Percentiles rank a stretch among this genome's conserved stretches.
Evolutionary conservation across 768 basidiomycete genomes (phyloP).

Genomic region (Boletus speciosus): DNA sequence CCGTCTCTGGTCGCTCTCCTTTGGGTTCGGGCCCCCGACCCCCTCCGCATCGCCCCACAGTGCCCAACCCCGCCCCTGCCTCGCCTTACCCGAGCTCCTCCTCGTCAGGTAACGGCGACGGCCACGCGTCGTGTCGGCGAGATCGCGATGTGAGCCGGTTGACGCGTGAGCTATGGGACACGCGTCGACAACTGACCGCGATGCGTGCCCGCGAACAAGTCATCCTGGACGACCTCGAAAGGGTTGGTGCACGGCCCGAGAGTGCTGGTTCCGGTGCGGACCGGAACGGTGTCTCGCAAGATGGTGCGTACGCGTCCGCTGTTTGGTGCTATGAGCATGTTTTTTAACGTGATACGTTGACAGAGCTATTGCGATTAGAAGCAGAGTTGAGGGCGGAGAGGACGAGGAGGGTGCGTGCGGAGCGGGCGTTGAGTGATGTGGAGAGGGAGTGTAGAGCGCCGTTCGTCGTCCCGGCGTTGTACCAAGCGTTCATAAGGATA

Average conservation of each 20-base stretch:
- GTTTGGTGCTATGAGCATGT: neutral
- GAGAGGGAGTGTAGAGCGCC: slow-evolving; percentile 48
- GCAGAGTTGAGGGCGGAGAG: slow-evolving; percentile 38
- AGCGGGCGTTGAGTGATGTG: slow-evolving; percentile 44
- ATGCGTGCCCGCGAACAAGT: slow-evolving; percentile 23
- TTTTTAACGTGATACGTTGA: neutral
- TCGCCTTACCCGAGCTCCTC: neutral
- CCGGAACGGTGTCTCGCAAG: neutral
- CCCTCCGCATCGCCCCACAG: neutral
- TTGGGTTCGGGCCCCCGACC: neutral
- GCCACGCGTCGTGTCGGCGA: neutral
- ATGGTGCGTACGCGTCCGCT: slow-evolving; percentile 10
- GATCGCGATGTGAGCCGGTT: slow-evolving; percentile 10
- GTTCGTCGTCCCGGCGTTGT: slow-evolving; percentile 54
- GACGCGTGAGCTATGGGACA: slow-evolving; percentile 28
- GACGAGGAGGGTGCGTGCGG: slow-evolving; percentile 38
- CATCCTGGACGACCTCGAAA: slow-evolving; percentile 22
- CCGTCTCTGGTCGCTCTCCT: neutral
- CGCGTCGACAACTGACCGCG: slow-evolving; percentile 22
- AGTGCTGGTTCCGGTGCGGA: neutral
- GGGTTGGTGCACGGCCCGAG: slow-evolving; percentile 9
- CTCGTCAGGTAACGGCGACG: neutral
- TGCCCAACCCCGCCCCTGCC: neutral
- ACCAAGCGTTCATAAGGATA: slow-evolving; percentile 50
- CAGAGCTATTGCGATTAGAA: slow-evolving; percentile 28